phyloP scores from a whole-genome alignment of 768 basidiomycete species.

The Coprinopsis sp. region DNA sequence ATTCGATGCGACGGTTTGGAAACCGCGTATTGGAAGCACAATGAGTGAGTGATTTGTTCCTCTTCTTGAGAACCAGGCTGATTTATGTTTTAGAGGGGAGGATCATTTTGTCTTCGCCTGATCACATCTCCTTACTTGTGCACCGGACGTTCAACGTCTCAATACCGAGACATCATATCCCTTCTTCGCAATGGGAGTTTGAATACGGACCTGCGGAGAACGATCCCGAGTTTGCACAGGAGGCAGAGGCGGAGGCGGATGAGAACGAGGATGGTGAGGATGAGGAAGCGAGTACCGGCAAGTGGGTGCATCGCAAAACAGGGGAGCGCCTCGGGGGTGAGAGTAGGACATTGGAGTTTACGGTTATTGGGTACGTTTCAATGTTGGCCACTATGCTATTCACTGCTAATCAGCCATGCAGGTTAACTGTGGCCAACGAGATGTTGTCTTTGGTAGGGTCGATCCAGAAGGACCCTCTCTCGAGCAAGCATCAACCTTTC shows the following conservation, averaged over 20 bases:
- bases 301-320: conserved; percentile 75
- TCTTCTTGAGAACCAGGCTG: conserved; percentile 4
- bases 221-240: conserved; percentile 63
- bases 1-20: conserved; percentile 89
- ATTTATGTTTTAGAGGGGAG: conserved; percentile 57
- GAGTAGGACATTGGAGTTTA: conserved; percentile 70
- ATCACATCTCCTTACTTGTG: conserved; percentile 85
- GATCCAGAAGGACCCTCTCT: conserved; percentile 72
- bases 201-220: conserved; percentile 82
- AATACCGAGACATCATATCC: conserved; percentile 89
- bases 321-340: conserved; percentile 64
- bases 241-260: conserved; percentile 25
- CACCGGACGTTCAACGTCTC: conserved; percentile 94
- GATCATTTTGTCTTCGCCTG: conserved; percentile 84
- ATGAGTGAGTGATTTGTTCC: conserved; percentile 49
- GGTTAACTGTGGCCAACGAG: conserved; percentile 85
- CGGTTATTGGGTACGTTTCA: conserved; percentile 74
- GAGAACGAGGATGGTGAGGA: conserved; percentile 21
- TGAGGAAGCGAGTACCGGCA: conserved; percentile 43
- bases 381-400: neutral
- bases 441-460: conserved; percentile 90
- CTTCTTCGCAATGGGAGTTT: conserved; percentile 74
- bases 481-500: conserved; percentile 46
- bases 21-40: conserved; percentile 75
- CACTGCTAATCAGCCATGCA: conserved; percentile 25